Evolutionary conservation across 2,329 filamentous ascomycete species (phyloP).

Genomic region (Blastomyces gilchristii): DNA sequence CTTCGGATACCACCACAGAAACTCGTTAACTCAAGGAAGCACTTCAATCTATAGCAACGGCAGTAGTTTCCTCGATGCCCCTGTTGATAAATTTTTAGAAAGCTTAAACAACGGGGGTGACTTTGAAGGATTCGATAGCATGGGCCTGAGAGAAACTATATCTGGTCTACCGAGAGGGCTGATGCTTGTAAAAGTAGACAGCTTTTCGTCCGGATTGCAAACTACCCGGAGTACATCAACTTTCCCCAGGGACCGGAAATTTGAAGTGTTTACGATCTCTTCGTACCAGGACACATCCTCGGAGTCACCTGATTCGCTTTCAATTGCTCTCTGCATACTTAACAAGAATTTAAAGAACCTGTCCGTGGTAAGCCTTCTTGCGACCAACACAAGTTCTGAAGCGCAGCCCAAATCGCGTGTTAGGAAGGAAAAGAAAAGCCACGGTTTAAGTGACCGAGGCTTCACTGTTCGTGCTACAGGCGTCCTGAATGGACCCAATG

Average conservation of each 20-base stretch:
- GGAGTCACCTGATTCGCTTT: conserved; percentile 24
- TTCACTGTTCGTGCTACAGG: conserved; percentile 22
- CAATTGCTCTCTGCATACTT: conserved; percentile 52
- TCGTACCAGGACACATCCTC: conserved; percentile 30
- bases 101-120: conserved; percentile 53
- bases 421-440: conserved; percentile 21
- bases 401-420: conserved; percentile 15
- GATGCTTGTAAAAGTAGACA: conserved; percentile 60
- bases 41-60: conserved; percentile 40
- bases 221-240: conserved; percentile 22
- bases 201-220: conserved; percentile 47
- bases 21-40: conserved; percentile 45
- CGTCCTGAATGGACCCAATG: conserved; percentile 52
- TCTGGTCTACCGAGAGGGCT: conserved; percentile 63
- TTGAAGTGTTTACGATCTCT: conserved; percentile 54
- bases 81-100: conserved; percentile 59
- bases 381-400: conserved; percentile 19
- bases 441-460: conserved; percentile 1
- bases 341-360: conserved; percentile 58
- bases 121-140: conserved; percentile 59
- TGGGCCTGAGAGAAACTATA: conserved; percentile 63
- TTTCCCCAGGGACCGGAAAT: conserved; percentile 20
- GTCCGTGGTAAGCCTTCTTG: conserved; percentile 54
- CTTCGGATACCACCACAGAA: conserved; percentile 43
- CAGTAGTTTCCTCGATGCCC: conserved; percentile 57